Conservation (phyloP, 1,139 yeast species). For the Entelexis paramagnoliae region DNA sequence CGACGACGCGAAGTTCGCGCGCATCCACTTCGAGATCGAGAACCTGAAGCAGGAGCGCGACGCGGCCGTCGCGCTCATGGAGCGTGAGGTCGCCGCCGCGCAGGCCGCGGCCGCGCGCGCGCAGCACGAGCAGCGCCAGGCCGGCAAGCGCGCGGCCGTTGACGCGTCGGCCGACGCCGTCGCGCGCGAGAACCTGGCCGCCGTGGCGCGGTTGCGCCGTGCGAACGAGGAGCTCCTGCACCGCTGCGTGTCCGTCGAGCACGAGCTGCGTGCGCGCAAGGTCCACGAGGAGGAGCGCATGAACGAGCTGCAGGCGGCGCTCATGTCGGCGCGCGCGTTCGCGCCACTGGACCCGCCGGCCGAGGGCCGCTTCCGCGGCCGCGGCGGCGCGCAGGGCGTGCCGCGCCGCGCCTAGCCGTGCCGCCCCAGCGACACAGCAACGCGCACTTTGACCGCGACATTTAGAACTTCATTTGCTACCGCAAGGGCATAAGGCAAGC, state of each 20-base stretch:
- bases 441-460: too few relatives aligned
- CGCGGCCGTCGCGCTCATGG: slow-evolving; percentile 12
- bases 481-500: too few relatives aligned
- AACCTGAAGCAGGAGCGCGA: slow-evolving; percentile 17
- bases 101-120: slow-evolving; percentile 7
- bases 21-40: slow-evolving; percentile 6
- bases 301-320: slow-evolving; percentile 23
- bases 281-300: slow-evolving; percentile 25
- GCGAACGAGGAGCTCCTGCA: slow-evolving; percentile 22
- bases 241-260: slow-evolving; percentile 20
- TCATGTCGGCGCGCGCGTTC: slow-evolving; percentile 18
- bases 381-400: slow-evolving; percentile 32
- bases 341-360: slow-evolving; percentile 1
- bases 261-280: slow-evolving; percentile 23
- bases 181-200: slow-evolving; percentile 5
- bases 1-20: background rate
- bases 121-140: background rate
- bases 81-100: slow-evolving; percentile 8
- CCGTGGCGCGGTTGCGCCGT: slow-evolving; percentile 6
- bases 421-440: too few relatives aligned
- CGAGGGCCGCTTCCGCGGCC: slow-evolving; percentile 27
- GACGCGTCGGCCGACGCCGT: slow-evolving; percentile 3
- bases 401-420: slow-evolving; percentile 9
- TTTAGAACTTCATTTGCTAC: too few relatives aligned
- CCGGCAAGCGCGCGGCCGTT: background rate